Evolutionary conservation across 148 eudicot species (phyloP).

Genomic region (Amaranthus hypochondriacus): DNA sequence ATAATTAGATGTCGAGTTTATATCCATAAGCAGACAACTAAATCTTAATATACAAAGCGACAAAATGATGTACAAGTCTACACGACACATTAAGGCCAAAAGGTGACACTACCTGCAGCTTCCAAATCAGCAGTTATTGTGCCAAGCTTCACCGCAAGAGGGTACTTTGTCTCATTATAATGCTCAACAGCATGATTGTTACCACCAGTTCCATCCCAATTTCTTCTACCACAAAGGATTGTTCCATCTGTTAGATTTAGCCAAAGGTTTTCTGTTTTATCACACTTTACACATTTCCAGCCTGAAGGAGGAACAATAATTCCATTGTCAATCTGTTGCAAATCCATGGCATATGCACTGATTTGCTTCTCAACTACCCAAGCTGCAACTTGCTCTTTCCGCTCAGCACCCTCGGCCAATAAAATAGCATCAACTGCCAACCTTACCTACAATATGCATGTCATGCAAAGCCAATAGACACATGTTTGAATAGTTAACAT

Average conservation of each 20-base stretch:
- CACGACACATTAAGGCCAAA: not conserved
- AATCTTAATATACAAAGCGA: not conserved
- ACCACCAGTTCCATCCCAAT: slow-evolving; percentile 97
- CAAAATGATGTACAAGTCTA: not conserved
- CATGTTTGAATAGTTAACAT: not conserved
- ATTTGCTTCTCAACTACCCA: slow-evolving; percentile 88
- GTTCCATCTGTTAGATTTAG: slow-evolving; percentile 85
- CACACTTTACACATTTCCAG: slow-evolving; percentile 91
- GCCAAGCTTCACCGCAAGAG: slow-evolving; percentile 96
- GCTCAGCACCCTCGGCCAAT: slow-evolving; percentile 79
- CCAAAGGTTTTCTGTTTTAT: slow-evolving; percentile 95
- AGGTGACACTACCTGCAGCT: slow-evolving; percentile 70
- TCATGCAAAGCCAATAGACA: slow-evolving; percentile 10
- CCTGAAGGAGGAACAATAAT: slow-evolving; percentile 77
- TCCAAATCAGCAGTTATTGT: slow-evolving; percentile 88
- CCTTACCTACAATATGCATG: slow-evolving; percentile 57
- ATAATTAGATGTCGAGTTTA: too few species aligned
- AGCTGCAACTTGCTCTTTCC: slow-evolving; percentile 84
- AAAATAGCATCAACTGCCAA: slow-evolving; percentile 84
- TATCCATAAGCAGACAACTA: too few species aligned
- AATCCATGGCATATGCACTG: slow-evolving; percentile 63
- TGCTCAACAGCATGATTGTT: slow-evolving; percentile 93
- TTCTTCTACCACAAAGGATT: slow-evolving; percentile 91
- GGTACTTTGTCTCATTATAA: slow-evolving; percentile 59
- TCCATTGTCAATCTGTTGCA: slow-evolving; percentile 72